Percentiles rank a stretch among this genome's conserved stretches.
Conservation (phyloP, 177 flowering plant species). For the Telopea speciosissima region DNA sequence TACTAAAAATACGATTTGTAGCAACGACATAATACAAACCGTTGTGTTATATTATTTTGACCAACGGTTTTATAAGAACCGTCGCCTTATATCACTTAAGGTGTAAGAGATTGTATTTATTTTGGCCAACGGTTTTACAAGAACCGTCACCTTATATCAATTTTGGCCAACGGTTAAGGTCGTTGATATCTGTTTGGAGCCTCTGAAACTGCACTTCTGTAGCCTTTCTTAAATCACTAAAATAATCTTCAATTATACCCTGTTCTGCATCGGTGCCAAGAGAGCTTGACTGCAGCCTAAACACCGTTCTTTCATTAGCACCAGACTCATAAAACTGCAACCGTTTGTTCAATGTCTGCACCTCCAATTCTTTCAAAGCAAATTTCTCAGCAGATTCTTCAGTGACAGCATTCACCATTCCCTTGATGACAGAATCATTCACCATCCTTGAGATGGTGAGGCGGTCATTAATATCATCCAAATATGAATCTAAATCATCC, state of each 20-base stretch:
- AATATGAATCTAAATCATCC: conserved; percentile 64
- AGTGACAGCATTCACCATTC: conserved; percentile 67
- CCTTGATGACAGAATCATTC: conserved; percentile 66
- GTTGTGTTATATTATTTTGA: no score
- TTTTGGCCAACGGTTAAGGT: no score
- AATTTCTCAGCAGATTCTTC: conserved; percentile 63
- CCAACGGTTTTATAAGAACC: no score
- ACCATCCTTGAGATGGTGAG: conserved; percentile 79
- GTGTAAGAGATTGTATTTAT: no score
- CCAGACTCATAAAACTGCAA: conserved; percentile 25
- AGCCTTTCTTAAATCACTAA: conserved; percentile 21
- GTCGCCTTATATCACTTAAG: no score
- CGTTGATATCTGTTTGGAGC: conserved; percentile 35
- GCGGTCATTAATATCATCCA: conserved; percentile 57
- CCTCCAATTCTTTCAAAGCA: conserved; percentile 47
- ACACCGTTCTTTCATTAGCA: background rate
- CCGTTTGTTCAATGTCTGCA: conserved; percentile 35
- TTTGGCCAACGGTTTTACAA: no score
- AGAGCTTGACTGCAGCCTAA: background rate
- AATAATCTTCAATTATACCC: conserved; percentile 18
- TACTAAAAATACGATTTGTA: no score
- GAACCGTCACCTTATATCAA: no score
- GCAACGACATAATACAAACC: no score
- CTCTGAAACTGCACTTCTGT: conserved; percentile 37
- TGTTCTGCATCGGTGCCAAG: conserved; percentile 9